Evolutionary conservation across 495 filamentous ascomycete species (phyloP).

Genomic region (Podospora anserina): DNA sequence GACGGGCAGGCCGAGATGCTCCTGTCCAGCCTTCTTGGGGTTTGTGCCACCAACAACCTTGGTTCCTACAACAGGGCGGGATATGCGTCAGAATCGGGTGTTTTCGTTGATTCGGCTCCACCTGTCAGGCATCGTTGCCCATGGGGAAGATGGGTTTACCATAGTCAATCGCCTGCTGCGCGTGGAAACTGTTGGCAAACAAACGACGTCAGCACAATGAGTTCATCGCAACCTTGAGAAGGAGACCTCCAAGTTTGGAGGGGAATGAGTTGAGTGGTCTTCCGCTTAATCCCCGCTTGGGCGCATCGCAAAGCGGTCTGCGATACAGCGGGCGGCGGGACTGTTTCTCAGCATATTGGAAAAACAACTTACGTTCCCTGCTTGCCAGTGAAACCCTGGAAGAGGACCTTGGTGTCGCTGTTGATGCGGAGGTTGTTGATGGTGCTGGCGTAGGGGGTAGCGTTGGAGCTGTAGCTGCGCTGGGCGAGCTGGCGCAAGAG

Average conservation of each 20-base stretch:
- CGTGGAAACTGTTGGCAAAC: constrained; percentile 72
- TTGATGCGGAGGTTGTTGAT: constrained; percentile 91
- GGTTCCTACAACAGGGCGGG: constrained; percentile 59
- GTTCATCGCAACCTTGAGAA: not conserved
- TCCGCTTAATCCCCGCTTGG: not conserved
- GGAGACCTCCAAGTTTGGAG: not conserved
- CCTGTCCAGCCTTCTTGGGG: constrained; percentile 92
- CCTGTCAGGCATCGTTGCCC: not conserved
- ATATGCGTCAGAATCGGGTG: constrained; percentile 19
- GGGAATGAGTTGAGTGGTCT: not conserved
- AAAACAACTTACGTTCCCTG: constrained; percentile 87
- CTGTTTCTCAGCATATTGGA: not conserved
- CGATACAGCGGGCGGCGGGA: not conserved
- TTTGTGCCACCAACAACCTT: constrained; percentile 98
- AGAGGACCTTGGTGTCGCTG: constrained; percentile 87
- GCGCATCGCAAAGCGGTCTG: not conserved
- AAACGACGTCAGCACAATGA: constrained; percentile 39
- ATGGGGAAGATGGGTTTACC: constrained; percentile 52
- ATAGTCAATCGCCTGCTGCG: constrained; percentile 95
- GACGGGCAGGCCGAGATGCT: constrained; percentile 88
- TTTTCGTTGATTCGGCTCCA: constrained; percentile 4
- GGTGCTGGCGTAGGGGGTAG: constrained; percentile 73
- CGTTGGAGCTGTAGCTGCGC: constrained; percentile 66
- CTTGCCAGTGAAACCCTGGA: constrained; percentile 96
- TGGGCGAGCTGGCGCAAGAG: constrained; percentile 49